Evolutionary conservation across 371 early-diverging fungal species (phyloP), one percentile per base, ranked within the genome.

Genomic region (Apophysomyces ossiformis): DNA sequence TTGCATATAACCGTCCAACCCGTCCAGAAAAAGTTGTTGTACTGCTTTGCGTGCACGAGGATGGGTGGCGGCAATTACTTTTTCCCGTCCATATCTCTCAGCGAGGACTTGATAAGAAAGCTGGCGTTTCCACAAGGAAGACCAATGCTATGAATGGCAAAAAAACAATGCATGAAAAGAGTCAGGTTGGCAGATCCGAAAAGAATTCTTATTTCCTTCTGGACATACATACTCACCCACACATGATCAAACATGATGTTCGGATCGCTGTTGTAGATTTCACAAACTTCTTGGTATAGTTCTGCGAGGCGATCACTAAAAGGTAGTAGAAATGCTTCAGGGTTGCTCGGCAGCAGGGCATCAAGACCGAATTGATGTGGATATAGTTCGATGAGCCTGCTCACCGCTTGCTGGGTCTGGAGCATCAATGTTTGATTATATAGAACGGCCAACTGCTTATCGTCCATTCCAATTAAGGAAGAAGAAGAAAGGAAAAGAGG

Each of bases 361-460:
- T 81, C 75, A 13, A 81, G 60, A 18, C 78, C 82, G 62, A 81
- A 81, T 54, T 74, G 67, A 13, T 67, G 60, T 41, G 82, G 79
- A 38, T 64, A 76, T 1, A 63, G 44, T 62, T 76, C 77, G 45
- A 81, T 75, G 32, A 78, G 75, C 18, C 71, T 67, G 16, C 68
- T 70, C 43, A 78, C 72, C 15, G 78, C 73, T 18, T 67, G 62
- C 43, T 67, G 68, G 6, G 78, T 76, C 57, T 76, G 73, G 32
- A 64, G 70, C 36, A 69, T 73, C 18, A 78, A 45, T 47, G 77
- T 74, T 35, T 73, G 73, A 44, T 67, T 64, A 54, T 67, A 66
- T 7, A 69, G 58, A 57, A 63, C 47, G 37, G 69, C 69, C 12
- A 56, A 44, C 45, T 65, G 46, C 36, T 65, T 60, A 57, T 65